Percentiles rank a stretch among this genome's conserved stretches.
phyloP scores from a whole-genome alignment of 2,329 filamentous ascomycete genomes.

The Zymoseptoria tritici region DNA sequence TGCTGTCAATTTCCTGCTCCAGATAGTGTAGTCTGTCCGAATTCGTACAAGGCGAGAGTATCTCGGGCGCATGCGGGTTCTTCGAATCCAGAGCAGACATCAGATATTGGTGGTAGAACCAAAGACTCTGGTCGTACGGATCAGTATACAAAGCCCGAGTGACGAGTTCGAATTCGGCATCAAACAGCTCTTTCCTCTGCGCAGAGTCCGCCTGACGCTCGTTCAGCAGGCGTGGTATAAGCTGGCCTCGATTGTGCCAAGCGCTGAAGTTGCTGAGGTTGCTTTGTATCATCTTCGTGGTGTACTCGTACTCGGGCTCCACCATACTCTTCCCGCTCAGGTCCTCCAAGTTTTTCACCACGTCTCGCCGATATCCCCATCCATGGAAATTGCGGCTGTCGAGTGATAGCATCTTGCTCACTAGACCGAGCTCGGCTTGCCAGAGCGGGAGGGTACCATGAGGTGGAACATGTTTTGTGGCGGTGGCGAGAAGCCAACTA shows the following conservation, averaged over 20 bases:
- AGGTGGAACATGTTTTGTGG: constrained; percentile 55
- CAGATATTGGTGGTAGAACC: constrained; percentile 92
- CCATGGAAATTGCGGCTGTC: constrained; percentile 94
- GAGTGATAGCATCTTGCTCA: constrained; percentile 77
- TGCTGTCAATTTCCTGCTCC: constrained; percentile 61
- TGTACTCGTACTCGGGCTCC: constrained; percentile 80
- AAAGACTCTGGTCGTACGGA: constrained; percentile 88
- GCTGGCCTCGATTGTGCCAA: constrained; percentile 83
- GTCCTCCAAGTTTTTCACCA: constrained; percentile 69
- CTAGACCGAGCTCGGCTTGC: constrained; percentile 74
- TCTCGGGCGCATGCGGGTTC: constrained; percentile 39
- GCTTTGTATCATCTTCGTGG: constrained; percentile 74
- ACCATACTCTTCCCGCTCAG: constrained; percentile 47
- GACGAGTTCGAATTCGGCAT: constrained; percentile 69
- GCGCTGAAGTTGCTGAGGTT: constrained; percentile 95
- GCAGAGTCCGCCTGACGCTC: constrained; percentile 59
- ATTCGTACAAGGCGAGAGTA: constrained; percentile 56
- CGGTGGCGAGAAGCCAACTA: constrained; percentile 71
- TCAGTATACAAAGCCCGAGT: constrained; percentile 76
- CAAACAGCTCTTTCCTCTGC: constrained; percentile 61
- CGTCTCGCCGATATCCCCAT: constrained; percentile 80
- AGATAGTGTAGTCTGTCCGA: constrained; percentile 61
- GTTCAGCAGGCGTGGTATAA: constrained; percentile 68
- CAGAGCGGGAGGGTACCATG: constrained; percentile 59
- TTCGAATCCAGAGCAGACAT: constrained; percentile 57